phyloP scores from a whole-genome alignment of 2,329 filamentous ascomycete species.

The Aspergillus phoenicis region DNA sequence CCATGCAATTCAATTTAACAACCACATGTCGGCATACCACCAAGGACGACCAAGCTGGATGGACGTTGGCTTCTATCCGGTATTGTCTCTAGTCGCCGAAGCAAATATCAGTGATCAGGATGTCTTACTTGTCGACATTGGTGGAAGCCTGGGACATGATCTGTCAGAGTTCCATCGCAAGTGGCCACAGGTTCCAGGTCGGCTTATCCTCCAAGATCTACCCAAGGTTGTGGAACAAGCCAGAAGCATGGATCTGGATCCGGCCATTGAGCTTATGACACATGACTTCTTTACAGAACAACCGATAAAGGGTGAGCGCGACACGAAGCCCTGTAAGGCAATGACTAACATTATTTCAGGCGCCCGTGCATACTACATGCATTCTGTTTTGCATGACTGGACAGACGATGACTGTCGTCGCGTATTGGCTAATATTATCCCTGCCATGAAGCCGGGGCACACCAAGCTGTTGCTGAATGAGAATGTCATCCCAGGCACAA shows the following conservation, averaged over 20 bases:
- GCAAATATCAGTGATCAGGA: constrained; percentile 11
- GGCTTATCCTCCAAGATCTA: constrained; percentile 54
- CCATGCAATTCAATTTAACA: constrained; percentile 29
- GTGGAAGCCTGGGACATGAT: constrained; percentile 48
- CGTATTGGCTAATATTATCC: constrained; percentile 32
- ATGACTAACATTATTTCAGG: constrained; percentile 20
- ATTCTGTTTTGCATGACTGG: constrained; percentile 34
- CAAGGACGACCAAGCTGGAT: constrained; percentile 35
- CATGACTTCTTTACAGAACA: constrained; percentile 54
- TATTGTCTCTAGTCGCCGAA: constrained; percentile 23
- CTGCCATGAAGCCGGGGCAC: constrained; percentile 40
- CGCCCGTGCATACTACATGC: constrained; percentile 33
- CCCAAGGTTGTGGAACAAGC: constrained; percentile 38
- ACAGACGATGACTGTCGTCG: constrained; percentile 33
- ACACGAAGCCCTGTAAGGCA: neutral
- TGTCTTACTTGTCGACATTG: constrained; percentile 47
- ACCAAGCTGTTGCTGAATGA: constrained; percentile 52
- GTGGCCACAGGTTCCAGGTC: constrained; percentile 43
- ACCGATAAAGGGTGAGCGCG: constrained; percentile 44
- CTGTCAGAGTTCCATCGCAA: constrained; percentile 41
- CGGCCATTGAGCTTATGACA: constrained; percentile 36
- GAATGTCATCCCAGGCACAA: constrained; percentile 43
- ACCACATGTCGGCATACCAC: constrained; percentile 32
- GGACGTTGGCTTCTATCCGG: constrained; percentile 35
- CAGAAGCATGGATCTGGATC: constrained; percentile 14